Base-by-base conservation (phyloP, 202 grass and related monocot genomes). In the Digitaria exilis region DNA sequence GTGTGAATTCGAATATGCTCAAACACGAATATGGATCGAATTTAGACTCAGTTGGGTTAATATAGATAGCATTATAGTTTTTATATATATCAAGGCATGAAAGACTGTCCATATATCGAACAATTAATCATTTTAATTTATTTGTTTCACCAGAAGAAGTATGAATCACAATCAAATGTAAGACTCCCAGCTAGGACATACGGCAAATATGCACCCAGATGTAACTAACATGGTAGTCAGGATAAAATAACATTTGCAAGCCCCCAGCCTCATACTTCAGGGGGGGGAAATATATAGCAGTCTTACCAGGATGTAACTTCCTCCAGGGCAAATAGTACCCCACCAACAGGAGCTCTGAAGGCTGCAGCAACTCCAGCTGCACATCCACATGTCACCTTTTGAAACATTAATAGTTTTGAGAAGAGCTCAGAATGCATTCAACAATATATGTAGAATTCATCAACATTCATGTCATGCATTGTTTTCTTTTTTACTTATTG, bases 301-400 rank as follows among this genome's bases (percentile, higher is more conserved):
- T 84, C 71, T 81, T 84, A 98, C 96, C 96, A 98, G 57, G 96
- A 98, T 41, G 96, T 98, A 88, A 98, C 91, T 90, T 98, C 96
- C 84, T 98, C 93, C 56, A 98, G 59, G 42, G 93, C 96, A 83
- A 98, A 98, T 52, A 98, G 80, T 77, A 98, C 96, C 55, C 96
- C 96, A 75, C 96, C 96, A 94, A 98, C 93, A 21, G 96, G 96
- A 84, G 96, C 96, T 90, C 96, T 89, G 88, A 98, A 98, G 57
- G 96, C 96, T 74, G 96, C 96, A 90, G 96, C 96, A 93, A 98
- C 96, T 76, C 96, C 96, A 93, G 96, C 96, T 91, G 96, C 96
- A 94, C 96, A 98, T 98, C 96, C 96, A 76, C 96, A 98, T 69
- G 96, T 98, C 55, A 98, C 96, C 96, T 98, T 98, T 93, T 90